Base-by-base conservation (phyloP, 1,284 basidiomycete species). In the Xerocomus subilludens region DNA sequence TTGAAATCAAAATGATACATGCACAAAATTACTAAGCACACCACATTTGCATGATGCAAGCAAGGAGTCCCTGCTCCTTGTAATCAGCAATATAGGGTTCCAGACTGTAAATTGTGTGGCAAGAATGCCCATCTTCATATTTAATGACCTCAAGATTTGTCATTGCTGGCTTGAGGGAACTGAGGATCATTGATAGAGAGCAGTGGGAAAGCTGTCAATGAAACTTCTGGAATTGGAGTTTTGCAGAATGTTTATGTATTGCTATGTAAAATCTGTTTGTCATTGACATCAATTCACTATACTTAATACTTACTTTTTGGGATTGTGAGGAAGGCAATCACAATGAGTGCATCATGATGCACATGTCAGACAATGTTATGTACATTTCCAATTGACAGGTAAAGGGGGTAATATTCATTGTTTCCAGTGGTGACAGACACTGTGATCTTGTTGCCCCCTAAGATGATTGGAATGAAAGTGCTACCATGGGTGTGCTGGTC, bases 381-480 rank as follows among this genome's bases (percentile, higher is more conserved):
- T 21, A 86, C 72, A 47, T 82, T 79, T 30, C 84, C 81, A 58
- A 81, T 79, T 5, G 81, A 83, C 14, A 81, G 45, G 62, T 86
- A 85, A 0, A 82, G 38, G 0, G 82, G 85, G 35, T 84, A 82
- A 23, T 80, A 86, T 14, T 86, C 78, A 23, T 81, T 82, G 11
- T 86, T 79, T 3, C 86, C 82, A 3, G 85, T 86, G 10, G 76
- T 82, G 27, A 85, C 82, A 2, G 85, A 86, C 1, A 86, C 80
- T 1, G 84, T 85, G 0, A 81, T 86, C 71, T 86, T 86, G 74
- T 86, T 80, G 56, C 83, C 84, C 5, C 63, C 63, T 27, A 64
- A 27, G 23, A 64, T 35, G 25, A 64, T 51, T 3, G 32, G 63
- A 18, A 64, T 13, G 8, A 64, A 64, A 6, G 45, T 42, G 32